These are phyloP conservation scores for Hamamelis virginiana DNA, from an alignment of 164 flowering plant species.

Conservation along the genomic window DNA sequence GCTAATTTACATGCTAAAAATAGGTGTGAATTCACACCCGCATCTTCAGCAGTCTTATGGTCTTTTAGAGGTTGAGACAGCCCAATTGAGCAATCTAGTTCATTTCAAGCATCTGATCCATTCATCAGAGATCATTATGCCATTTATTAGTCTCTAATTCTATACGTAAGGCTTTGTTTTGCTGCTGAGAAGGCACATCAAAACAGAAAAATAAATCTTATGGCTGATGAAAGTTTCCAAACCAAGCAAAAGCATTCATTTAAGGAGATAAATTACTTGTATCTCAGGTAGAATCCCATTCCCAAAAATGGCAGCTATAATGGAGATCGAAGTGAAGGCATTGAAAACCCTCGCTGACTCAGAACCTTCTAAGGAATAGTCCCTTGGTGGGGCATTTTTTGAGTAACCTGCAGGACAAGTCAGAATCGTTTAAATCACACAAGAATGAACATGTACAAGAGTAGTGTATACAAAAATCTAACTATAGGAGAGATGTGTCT, in stretches of 20 bases:
- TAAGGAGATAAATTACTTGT: constrained; percentile 51
- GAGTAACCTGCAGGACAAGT: constrained; percentile 47
- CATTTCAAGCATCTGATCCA: neutral
- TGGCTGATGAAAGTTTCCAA: neutral
- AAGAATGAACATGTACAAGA: neutral
- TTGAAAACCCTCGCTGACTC: constrained; percentile 50
- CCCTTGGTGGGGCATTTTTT: constrained; percentile 64
- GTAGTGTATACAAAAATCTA: no score
- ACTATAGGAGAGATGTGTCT: no score
- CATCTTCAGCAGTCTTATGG: neutral
- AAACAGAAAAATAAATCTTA: neutral
- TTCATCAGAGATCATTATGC: neutral
- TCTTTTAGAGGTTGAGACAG: neutral
- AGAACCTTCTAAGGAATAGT: constrained; percentile 65
- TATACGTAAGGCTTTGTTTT: neutral
- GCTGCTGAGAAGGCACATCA: neutral
- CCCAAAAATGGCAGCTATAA: constrained; percentile 83
- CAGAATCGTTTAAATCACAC: constrained; percentile 2
- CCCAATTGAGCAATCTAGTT: neutral
- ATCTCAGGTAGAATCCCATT: constrained; percentile 97
- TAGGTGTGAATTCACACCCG: neutral
- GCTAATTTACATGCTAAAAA: neutral
- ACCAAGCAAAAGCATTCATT: neutral
- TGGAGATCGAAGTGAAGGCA: constrained; percentile 89
- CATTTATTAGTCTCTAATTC: neutral